Evolutionary conservation across 495 filamentous ascomycete genomes (phyloP), one percentile per base, ranked within the genome.

Genomic region (Aspergillus sclerotiicarbonarius): DNA sequence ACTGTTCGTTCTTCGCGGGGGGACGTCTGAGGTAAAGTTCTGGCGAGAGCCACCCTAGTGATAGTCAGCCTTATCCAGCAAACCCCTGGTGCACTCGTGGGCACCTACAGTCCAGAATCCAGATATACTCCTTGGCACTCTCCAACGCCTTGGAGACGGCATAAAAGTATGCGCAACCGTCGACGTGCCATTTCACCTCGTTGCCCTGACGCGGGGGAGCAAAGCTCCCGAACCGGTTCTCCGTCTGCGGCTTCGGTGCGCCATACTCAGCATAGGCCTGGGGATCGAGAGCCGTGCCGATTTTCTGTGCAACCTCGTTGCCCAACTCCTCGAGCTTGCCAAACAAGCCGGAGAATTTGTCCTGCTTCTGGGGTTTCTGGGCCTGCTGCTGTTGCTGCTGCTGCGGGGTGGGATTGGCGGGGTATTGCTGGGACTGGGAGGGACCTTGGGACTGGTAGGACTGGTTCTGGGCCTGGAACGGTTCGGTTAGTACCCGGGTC

Each of bases 141-240:
- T 96, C 91, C 50, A 98, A 72, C 6, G 93, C 93, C 50, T 82
- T 71, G 41, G 87, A 91, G 0, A 98, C 90, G 15, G 93, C 93
- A 81, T 86, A 92, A 76, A 98, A 91, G 66, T 98, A 98, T 0
- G 85, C 85, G 66, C 90, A 92, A 3, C 90, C 93, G 71, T 98
- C 93, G 20, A 97, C 90, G 77, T 90, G 94, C 90, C 91, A 96
- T 74, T 98, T 96, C 35, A 80, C 80, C 52, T 85, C 80, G 59
- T 90, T 89, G 13, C 80, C 78, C 49, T 81, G 75, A 25, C 85
- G 75, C 13, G 82, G 73, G 6, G 90, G 87, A 2, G 89, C 89
- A 73, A 97, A 97, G 60, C 90, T 95, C 39, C 84, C 82, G 71
- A 87, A 96, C 33, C 91, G 84, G 60, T 93, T 80, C 50, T 84